A percentile compares a stretch with the other conserved stretches of the same genome.
Conservation (phyloP, 768 basidiomycete species). For the Suillus sp. region DNA sequence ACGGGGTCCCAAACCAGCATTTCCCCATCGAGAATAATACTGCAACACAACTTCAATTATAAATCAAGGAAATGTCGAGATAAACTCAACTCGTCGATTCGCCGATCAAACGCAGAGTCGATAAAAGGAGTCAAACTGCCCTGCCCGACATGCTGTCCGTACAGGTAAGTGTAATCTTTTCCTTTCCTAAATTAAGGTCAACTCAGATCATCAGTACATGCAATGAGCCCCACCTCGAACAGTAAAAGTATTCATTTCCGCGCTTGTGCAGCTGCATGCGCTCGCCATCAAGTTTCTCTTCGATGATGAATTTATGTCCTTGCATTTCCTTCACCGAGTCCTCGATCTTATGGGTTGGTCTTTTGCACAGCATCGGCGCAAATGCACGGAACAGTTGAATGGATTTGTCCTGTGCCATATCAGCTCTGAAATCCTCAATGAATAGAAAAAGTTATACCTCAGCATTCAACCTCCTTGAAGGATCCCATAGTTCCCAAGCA, state of each 20-base stretch:
- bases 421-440: not conserved
- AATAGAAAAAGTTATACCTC: constrained; percentile 40
- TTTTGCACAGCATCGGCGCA: constrained; percentile 93
- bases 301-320: constrained; percentile 79
- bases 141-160: constrained; percentile 78
- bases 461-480: constrained; percentile 61
- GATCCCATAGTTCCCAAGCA: constrained; percentile 85
- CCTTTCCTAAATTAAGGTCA: constrained; percentile 61
- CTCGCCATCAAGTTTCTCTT: constrained; percentile 98
- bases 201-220: not conserved
- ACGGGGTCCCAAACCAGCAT: constrained; percentile 99
- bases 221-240: constrained; percentile 64
- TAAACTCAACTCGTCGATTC: constrained; percentile 74
- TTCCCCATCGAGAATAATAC: constrained; percentile 94
- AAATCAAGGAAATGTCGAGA: constrained; percentile 1
- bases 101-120: constrained; percentile 68
- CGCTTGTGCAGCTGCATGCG: constrained; percentile 94
- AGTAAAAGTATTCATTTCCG: constrained; percentile 90
- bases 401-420: constrained; percentile 68
- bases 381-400: constrained; percentile 86
- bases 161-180: constrained; percentile 89
- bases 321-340: constrained; percentile 87
- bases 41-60: constrained; percentile 33
- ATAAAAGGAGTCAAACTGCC: constrained; percentile 92
- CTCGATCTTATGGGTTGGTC: constrained; percentile 78